Conservation (phyloP, 2,329 filamentous ascomycete genomes). For the Colletotrichum sansevieriae region DNA sequence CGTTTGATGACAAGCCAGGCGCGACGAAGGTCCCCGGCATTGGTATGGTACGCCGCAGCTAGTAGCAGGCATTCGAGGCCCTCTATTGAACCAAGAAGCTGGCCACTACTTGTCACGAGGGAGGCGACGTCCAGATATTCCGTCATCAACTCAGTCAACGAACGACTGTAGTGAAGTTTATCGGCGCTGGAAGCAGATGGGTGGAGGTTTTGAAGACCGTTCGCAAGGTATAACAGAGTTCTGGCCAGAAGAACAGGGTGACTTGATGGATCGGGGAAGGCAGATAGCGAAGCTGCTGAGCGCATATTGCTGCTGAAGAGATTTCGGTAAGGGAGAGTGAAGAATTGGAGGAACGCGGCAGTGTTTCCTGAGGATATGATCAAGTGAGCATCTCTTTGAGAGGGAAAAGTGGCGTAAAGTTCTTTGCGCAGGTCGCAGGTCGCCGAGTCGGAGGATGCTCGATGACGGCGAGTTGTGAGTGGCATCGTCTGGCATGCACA, state of each 20-base stretch:
- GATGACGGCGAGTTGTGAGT: no score
- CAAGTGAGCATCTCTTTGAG: not conserved
- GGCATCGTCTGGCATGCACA: not conserved
- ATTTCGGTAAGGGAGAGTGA: not conserved
- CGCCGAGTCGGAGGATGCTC: not conserved
- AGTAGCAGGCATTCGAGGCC: slow-evolving; percentile 58
- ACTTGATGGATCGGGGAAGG: not conserved
- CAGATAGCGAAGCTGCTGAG: not conserved
- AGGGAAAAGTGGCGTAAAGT: not conserved
- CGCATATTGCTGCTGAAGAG: slow-evolving; percentile 14
- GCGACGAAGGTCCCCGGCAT: slow-evolving; percentile 55
- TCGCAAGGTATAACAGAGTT: slow-evolving; percentile 13
- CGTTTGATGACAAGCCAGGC: slow-evolving; percentile 54
- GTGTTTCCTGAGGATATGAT: slow-evolving; percentile 4
- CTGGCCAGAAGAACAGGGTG: slow-evolving; percentile 8
- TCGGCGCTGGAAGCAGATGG: slow-evolving; percentile 45
- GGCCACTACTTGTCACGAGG: slow-evolving; percentile 50
- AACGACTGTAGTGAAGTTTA: slow-evolving; percentile 40
- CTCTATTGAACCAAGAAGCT: slow-evolving; percentile 55
- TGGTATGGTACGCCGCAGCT: slow-evolving; percentile 53
- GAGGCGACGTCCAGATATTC: slow-evolving; percentile 48
- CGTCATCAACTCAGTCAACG: slow-evolving; percentile 47
- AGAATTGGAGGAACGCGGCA: not conserved
- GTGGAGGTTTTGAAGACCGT: slow-evolving; percentile 16
- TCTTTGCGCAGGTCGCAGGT: not conserved